Base-by-base conservation (phyloP, 2,329 filamentous ascomycete genomes). In the Cytospora paraplurivora region DNA sequence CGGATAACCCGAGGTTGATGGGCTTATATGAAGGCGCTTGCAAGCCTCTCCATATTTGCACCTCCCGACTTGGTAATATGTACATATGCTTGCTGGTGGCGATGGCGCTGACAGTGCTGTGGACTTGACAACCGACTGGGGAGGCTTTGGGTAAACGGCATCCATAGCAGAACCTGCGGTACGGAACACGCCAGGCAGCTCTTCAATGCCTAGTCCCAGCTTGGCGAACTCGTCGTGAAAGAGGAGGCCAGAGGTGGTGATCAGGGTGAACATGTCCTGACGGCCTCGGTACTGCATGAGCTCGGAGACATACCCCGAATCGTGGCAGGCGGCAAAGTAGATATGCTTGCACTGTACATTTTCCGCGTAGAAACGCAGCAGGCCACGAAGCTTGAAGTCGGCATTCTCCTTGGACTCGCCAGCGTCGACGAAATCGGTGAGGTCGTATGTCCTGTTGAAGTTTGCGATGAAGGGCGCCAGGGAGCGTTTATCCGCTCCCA, bases 331-430 rank as follows among this genome's bases (percentile, higher is more conserved):
- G 6, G 85, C 87, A 63, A 87, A 85, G 69, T 84, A 85, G 41
- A 89, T 85, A 70, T 88, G 86, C 68, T 84, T 85, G 75, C 87
- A 89, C 69, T 87, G 83, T 4, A 78, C 74, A 68, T 84, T 85
- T 53, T 86, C 81, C 38, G 78, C 80, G 65, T 85, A 86, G 1
- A 87, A 75, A 6, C 77, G 75, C 11, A 79, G 70, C 62, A 74
- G 64, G 51, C 71, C 84, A 70, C 84, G 79, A 60, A 89, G 78
- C 71, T 89, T 89, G 70, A 82, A 83, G 68, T 84, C 83, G 34
- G 83, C 82, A 35, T 82, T 82, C 68, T 86, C 83, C 69, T 87
- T 87, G 41, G 84, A 78, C 66, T 85, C 82, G 11, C 85, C 83
- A 12, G 84, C 84, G 69, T 88, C 86, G 15, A 87, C 76, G 68